phyloP scores from a whole-genome alignment of 306 rosid genomes.

The Lithocarpus polystachyus region DNA sequence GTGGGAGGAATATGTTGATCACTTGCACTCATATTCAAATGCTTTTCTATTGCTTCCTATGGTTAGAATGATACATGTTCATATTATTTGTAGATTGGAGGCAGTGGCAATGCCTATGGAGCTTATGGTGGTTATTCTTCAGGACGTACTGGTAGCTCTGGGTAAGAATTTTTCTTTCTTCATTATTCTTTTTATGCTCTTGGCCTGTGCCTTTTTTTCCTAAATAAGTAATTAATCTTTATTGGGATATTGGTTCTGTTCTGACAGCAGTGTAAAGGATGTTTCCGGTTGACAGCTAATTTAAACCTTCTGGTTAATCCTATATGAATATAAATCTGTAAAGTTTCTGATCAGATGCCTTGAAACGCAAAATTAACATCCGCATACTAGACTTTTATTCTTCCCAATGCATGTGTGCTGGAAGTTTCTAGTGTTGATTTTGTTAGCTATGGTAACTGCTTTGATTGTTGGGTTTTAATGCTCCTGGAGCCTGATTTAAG shows the following conservation, averaged over 20 bases:
- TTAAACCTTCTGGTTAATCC: not conserved
- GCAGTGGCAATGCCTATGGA: constrained; percentile 68
- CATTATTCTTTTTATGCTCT: not conserved
- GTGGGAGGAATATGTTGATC: not conserved
- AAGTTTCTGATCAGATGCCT: not conserved
- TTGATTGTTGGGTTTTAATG: not conserved
- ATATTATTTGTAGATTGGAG: constrained; percentile 58
- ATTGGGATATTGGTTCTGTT: not conserved
- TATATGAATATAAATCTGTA: not conserved
- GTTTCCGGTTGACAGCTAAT: constrained; percentile 3
- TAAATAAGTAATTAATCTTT: not conserved
- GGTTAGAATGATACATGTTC: constrained; percentile 18
- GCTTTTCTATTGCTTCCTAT: constrained; percentile 11
- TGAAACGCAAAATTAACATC: not conserved
- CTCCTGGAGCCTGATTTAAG: constrained; percentile 25
- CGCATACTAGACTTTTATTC: not conserved
- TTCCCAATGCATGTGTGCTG: not conserved
- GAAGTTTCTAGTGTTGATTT: constrained; percentile 3
- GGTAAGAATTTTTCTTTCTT: constrained; percentile 49
- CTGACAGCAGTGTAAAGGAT: not conserved
- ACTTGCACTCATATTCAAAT: constrained; percentile 2
- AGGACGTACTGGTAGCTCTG: constrained; percentile 66
- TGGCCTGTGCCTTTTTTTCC: not conserved
- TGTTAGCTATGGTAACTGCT: not conserved
- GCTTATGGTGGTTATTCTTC: constrained; percentile 83